Evolutionary conservation across 441 rosid genomes (phyloP), one percentile per base, ranked within the genome.

Genomic region (Erysimum pusillum): DNA sequence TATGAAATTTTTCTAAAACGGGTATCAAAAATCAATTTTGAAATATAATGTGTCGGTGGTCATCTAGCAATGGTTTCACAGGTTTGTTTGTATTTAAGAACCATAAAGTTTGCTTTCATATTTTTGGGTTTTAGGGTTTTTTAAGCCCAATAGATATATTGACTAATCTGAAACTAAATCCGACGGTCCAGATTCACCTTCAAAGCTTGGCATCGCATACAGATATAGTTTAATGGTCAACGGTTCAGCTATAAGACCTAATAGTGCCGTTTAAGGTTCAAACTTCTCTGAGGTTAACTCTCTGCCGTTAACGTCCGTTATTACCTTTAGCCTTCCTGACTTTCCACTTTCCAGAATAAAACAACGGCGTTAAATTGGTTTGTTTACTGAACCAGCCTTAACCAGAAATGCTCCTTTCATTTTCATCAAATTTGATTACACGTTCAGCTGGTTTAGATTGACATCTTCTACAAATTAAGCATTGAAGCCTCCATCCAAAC

Each of bases 251-350:
- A 69, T 74, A 28, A 28, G 31, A 28, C 31, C 31, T 28, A 28
- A 28, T 2, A 74, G 84, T 87, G 92, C 97, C 97, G 94, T 94
- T 94, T 88, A 89, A 87, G 85, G 87, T 86, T 91, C 87, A 86
- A 91, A 90, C 91, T 68, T 86, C 82, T 67, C 73, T 63, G 65
- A 80, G 74, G 81, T 79, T 78, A 72, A 74, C 66, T 31, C 46
- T 54, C 13, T 42, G 41, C 79, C 90, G 83, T 81, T 79, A 82
- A 74, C 79, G 74, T 56, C 85, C 86, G 91, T 84, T 69, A 76
- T 5, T 17, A 34, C 69, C 63, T 35, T 56, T 59, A 22, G 28
- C 67, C 54, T 45, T 45, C 22, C 9, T 14, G 58, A 39, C 68
- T 38, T 62, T 36, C 52, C 54, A 42, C 6, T 54, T 62, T 64